A percentile compares a stretch with the other conserved stretches of the same genome.
Conservation (phyloP, 2,329 filamentous ascomycete species). For the Trichoderma arundinaceum region DNA sequence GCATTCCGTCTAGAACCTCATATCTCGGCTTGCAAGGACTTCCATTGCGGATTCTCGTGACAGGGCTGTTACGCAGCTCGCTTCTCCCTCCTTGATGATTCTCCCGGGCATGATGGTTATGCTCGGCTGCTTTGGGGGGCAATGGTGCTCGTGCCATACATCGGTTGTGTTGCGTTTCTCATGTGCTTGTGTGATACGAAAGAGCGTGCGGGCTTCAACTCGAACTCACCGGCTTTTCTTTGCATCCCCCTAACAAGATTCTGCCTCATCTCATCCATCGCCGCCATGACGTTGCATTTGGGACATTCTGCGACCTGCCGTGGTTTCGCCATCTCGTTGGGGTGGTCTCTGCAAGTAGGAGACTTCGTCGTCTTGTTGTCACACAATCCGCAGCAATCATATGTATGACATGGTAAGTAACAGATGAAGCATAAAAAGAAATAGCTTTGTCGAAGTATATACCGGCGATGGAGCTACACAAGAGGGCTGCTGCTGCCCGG, state of each 20-base stretch:
- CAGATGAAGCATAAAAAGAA: neutral
- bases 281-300: slow-evolving; percentile 17
- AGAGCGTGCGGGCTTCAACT: neutral
- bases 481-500: neutral
- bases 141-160: too few relatives aligned
- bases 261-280: slow-evolving; percentile 5
- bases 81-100: too few relatives aligned
- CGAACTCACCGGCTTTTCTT: slow-evolving; percentile 12
- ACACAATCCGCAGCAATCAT: neutral
- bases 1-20: neutral
- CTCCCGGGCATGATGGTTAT: too few relatives aligned
- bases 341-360: neutral
- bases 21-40: neutral
- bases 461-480: neutral
- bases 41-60: neutral
- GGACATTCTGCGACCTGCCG: slow-evolving; percentile 3
- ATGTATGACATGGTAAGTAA: neutral
- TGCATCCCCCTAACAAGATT: neutral
- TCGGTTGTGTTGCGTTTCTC: too few relatives aligned
- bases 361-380: neutral
- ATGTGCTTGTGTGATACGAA: too few relatives aligned
- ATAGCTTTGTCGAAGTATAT: neutral
- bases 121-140: too few relatives aligned
- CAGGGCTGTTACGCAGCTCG: neutral
- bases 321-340: neutral